phyloP scores from a whole-genome alignment of 495 filamentous ascomycete species.

The Aspergillus sclerotioniger region DNA sequence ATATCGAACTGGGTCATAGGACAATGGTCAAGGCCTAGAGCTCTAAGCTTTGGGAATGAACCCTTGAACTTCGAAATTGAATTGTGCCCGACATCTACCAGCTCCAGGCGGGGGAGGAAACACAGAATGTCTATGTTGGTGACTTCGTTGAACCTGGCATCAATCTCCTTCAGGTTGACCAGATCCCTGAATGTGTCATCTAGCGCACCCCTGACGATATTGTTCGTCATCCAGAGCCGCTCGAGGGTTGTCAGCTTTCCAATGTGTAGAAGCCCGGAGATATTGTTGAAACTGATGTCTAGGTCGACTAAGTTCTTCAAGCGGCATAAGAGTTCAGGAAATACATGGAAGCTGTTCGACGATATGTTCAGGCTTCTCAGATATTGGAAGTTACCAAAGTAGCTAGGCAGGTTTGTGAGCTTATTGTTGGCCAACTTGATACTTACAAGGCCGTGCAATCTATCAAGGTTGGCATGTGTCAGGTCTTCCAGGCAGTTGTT shows the following conservation, averaged over 20 bases:
- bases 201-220: constrained; percentile 72
- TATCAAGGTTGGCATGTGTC: constrained; percentile 74
- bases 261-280: constrained; percentile 73
- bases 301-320: constrained; percentile 84
- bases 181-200: constrained; percentile 67
- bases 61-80: constrained; percentile 82
- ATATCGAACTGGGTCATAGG: constrained; percentile 92
- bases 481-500: constrained; percentile 89
- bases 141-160: constrained; percentile 89
- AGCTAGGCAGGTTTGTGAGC: constrained; percentile 69
- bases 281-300: constrained; percentile 95
- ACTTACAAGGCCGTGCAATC: constrained; percentile 72
- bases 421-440: constrained; percentile 93
- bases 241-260: constrained; percentile 76
- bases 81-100: constrained; percentile 87
- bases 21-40: constrained; percentile 84
- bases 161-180: constrained; percentile 80
- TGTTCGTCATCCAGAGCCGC: constrained; percentile 93
- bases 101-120: constrained; percentile 79
- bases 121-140: constrained; percentile 81
- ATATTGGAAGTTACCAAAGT: constrained; percentile 73
- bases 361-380: constrained; percentile 85
- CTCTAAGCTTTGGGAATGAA: constrained; percentile 77
- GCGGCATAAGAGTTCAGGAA: constrained; percentile 80
- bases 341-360: constrained; percentile 83